These are phyloP conservation scores for Entamoeba invadens DNA, from an alignment of 208 protist species.

Conservation along the genomic window DNA sequence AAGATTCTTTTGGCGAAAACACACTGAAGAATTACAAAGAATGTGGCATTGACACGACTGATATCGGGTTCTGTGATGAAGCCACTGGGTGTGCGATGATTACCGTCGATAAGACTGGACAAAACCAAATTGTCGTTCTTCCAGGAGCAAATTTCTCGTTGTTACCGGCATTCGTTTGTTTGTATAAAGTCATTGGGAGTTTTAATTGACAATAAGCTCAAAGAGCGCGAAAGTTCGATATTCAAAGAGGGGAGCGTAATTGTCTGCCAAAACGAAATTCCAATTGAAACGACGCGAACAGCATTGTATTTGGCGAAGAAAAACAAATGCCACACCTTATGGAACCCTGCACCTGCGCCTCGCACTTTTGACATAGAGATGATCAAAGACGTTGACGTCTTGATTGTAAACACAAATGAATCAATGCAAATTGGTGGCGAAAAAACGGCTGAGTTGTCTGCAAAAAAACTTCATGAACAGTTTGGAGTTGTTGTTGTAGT, in stretches of 20 bases:
- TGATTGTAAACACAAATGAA: not conserved
- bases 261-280: conserved; percentile 1
- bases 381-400: not conserved
- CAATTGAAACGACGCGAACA: not conserved
- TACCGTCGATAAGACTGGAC: not conserved
- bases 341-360: not conserved
- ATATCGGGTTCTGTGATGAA: not conserved
- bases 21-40: not conserved
- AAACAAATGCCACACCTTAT: not conserved
- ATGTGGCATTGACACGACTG: not conserved
- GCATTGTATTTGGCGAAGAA: not conserved
- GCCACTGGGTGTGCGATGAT: not conserved
- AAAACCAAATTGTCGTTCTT: not conserved
- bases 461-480: not conserved
- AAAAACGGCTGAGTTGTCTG: not conserved
- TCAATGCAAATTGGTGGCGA: not conserved
- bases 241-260: not conserved
- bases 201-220: too few species aligned
- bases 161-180: not conserved
- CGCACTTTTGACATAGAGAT: not conserved
- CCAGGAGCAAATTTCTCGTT: not conserved
- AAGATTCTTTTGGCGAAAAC: not conserved
- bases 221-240: too few species aligned
- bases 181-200: too few species aligned
- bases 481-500: not conserved